These are phyloP conservation scores for Nothopassalora personata DNA, from an alignment of 2,329 filamentous ascomycete species.

Conservation along the genomic window DNA sequence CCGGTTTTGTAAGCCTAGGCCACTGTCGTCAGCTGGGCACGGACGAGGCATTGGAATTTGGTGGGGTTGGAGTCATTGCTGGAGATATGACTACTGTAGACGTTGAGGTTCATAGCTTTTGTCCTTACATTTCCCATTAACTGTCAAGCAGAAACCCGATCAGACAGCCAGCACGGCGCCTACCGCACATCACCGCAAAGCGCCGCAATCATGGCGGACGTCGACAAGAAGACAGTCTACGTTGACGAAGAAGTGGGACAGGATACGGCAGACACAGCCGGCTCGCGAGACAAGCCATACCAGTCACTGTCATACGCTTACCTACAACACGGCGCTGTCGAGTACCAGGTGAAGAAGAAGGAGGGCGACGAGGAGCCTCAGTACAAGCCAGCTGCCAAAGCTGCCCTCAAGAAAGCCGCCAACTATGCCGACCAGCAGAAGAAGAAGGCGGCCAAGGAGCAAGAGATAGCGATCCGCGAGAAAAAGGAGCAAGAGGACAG, in stretches of 20 bases:
- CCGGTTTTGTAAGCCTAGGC: no score
- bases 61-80: neutral
- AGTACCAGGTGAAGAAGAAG: slow-evolving; percentile 64
- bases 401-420: slow-evolving; percentile 77
- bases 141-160: neutral
- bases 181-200: neutral
- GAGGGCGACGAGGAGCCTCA: slow-evolving; percentile 61
- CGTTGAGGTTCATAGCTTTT: neutral
- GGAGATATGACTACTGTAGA: neutral
- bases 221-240: slow-evolving; percentile 51
- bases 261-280: slow-evolving; percentile 58
- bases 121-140: neutral
- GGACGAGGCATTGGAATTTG: neutral
- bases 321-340: slow-evolving; percentile 58
- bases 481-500: slow-evolving; percentile 68
- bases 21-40: neutral
- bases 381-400: slow-evolving; percentile 80
- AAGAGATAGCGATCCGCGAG: slow-evolving; percentile 65
- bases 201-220: slow-evolving; percentile 27
- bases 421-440: slow-evolving; percentile 68
- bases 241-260: slow-evolving; percentile 74
- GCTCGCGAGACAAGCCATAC: slow-evolving; percentile 69
- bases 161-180: neutral
- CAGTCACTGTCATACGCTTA: slow-evolving; percentile 76
- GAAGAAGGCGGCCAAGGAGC: slow-evolving; percentile 78